These are phyloP conservation scores for Arabidopsis arenosa DNA, from an alignment of 345 rosid species.

Conservation along the genomic window DNA sequence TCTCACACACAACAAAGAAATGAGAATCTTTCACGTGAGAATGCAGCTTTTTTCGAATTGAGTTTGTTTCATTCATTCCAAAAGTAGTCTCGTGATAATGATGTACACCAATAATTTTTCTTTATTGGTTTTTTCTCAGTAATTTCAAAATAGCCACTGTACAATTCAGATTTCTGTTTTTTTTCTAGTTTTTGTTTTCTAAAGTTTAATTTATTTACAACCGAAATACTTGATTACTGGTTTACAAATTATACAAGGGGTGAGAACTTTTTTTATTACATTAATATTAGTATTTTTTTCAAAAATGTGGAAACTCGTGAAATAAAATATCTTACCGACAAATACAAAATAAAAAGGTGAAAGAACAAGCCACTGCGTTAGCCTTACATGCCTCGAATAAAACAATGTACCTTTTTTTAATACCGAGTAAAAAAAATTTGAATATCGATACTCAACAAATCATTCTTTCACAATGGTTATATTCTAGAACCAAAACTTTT, in stretches of 20 bases:
- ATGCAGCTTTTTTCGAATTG: conserved; percentile 26
- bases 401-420: conserved; percentile 14
- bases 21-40: conserved; percentile 38
- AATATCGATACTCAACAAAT: background rate
- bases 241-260: background rate
- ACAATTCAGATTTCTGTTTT: conserved; percentile 11
- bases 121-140: background rate
- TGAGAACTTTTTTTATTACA: background rate
- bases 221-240: background rate
- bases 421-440: background rate
- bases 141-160: background rate
- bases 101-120: background rate
- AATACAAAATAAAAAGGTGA: background rate
- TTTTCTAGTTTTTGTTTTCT: background rate
- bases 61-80: conserved; percentile 16
- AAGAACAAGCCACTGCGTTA: conserved; percentile 30
- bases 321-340: conserved; percentile 40
- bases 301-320: conserved; percentile 34
- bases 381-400: conserved; percentile 23
- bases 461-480: background rate
- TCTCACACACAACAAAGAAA: background rate
- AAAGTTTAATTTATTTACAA: background rate
- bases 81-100: conserved; percentile 3
- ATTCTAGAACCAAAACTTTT: background rate
- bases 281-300: background rate